Base-by-base conservation (phyloP, 1,284 basidiomycete species). In the Irpex lacteus region DNA sequence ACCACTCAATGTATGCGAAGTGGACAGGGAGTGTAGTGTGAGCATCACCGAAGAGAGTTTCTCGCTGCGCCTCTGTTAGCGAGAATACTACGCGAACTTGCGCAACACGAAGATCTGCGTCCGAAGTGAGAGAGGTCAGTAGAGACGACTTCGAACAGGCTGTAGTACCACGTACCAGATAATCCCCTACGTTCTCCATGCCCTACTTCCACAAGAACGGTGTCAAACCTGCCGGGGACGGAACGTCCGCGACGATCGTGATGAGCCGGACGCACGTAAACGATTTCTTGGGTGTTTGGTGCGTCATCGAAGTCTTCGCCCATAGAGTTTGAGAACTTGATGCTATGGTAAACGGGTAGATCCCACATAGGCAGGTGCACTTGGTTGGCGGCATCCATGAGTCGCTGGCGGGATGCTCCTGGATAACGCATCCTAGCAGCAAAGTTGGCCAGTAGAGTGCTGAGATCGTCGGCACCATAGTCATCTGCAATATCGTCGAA, bases 391-490 rank as follows among this genome's bases (percentile, higher is more conserved):
- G 26, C 2, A 7, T 54, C 19, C 6, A 38, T 53, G 2, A 62
- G 13, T 19, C 18, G 49, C 5, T 19, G 6, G 5, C 49, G 9
- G 7, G 49, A 8, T 19, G 18, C 9, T 6, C 18, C n/a, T 5
- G 49, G 49, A n/a, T 8, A 15, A 19, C 60, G 60, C 26, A 37
- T 19, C 19, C n/a, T 9, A 8, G 60, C 47, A 21, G 65, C 53
- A 44, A 62, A 70, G 9, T 56, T 34, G 0, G 62, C 21, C 2
- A 70, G 52, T n/a, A 57, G 57, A 11, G 69, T 66, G 7, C 54
- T 52, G 59, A 78, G 73, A 32, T 66, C 65, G 0, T 54, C 44
- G 2, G 74, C 73, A 4, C 72, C 70, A 60, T 77, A 76, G 4
- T 69, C 60, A 0, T 34, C 47, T 6, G 60, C 63, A 8, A 75